These are phyloP conservation scores for Xylaria cubensis DNA, from an alignment of 495 filamentous ascomycete species.

Conservation along the genomic window DNA sequence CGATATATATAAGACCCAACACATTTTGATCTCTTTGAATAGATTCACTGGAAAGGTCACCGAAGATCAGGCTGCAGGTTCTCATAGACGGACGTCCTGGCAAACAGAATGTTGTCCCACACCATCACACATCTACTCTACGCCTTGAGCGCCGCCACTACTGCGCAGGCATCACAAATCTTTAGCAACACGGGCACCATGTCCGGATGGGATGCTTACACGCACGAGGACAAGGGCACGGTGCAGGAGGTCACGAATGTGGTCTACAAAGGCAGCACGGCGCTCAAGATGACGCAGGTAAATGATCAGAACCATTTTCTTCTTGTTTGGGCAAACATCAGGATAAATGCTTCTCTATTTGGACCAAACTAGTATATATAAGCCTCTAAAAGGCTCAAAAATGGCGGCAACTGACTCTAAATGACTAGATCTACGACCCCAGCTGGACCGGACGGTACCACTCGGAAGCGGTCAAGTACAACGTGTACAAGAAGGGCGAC, in stretches of 20 bases:
- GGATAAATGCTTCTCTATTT: too few species aligned
- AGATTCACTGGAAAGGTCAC: not conserved
- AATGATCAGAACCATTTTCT: too few species aligned
- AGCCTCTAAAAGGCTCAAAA: too few species aligned
- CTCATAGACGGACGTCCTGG: not conserved
- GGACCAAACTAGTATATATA: too few species aligned
- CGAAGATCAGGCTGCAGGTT: not conserved
- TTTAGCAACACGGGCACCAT: slow-evolving; percentile 61
- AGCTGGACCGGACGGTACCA: slow-evolving; percentile 60
- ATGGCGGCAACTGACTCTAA: too few species aligned
- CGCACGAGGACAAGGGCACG: slow-evolving; percentile 54
- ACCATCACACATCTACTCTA: slow-evolving; percentile 13
- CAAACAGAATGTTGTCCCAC: slow-evolving; percentile 27
- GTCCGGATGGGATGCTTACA: slow-evolving; percentile 54
- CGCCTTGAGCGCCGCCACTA: slow-evolving; percentile 36
- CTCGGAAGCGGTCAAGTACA: slow-evolving; percentile 57
- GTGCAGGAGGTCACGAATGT: slow-evolving; percentile 56
- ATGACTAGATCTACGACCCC: slow-evolving; percentile 44
- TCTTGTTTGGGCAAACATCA: too few species aligned
- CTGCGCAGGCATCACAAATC: slow-evolving; percentile 37
- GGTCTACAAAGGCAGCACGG: slow-evolving; percentile 51
- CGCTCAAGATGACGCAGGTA: slow-evolving; percentile 60
- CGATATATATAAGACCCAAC: not conserved
- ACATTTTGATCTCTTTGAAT: not conserved
- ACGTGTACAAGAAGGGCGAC: slow-evolving; percentile 58